Evolutionary conservation across 345 rosid genomes (phyloP).

Genomic region (Eucalyptus lansdowneana): DNA sequence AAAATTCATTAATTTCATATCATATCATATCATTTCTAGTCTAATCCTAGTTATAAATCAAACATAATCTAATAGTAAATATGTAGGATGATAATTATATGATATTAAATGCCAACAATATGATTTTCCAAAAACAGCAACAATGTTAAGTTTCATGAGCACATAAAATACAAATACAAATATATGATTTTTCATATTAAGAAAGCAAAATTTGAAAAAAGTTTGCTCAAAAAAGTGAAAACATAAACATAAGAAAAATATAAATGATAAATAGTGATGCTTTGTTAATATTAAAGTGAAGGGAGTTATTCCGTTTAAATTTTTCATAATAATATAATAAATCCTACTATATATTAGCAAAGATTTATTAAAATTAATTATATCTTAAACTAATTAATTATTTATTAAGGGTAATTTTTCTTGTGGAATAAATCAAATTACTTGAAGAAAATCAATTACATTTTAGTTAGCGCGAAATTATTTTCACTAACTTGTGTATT

Average conservation of each 20-base stretch:
- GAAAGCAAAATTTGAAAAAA: neutral
- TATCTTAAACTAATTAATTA: neutral
- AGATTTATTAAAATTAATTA: neutral
- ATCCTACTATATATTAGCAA: neutral
- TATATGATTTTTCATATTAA: neutral
- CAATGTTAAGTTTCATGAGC: neutral
- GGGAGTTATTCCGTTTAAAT: neutral
- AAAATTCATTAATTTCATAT: neutral
- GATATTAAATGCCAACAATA: neutral
- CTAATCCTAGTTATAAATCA: too few relatives aligned
- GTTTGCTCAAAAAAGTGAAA: neutral
- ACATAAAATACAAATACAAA: neutral
- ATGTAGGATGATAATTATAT: neutral
- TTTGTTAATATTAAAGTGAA: neutral
- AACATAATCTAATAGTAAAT: too few relatives aligned
- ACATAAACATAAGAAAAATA: neutral
- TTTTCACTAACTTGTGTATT: neutral
- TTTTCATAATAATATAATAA: neutral
- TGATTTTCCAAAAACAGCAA: neutral
- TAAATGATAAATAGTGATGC: neutral
- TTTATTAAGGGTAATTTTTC: neutral
- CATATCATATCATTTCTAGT: too few relatives aligned
- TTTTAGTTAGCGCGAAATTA: neutral
- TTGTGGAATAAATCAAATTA: neutral
- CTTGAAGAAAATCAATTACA: neutral